Evolutionary conservation across 176 grass and related monocot species (phyloP), one percentile per base, ranked within the genome.

Genomic region (Puya raimondii): DNA sequence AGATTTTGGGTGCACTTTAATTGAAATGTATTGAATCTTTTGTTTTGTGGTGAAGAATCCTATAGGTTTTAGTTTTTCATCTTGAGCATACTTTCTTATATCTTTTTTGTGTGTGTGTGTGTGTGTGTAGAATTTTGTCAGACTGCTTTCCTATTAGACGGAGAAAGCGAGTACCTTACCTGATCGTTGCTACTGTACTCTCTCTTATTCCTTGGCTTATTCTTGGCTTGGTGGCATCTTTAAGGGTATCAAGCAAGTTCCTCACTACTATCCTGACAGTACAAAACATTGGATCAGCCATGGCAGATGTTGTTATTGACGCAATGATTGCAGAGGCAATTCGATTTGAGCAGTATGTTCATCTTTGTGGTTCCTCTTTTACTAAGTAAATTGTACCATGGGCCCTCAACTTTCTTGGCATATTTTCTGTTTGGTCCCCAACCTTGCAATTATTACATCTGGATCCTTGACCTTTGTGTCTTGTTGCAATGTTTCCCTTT

Each of bases 241-340:
- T 81, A 29, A 88, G 89, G 70, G 85, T 47, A 61, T 91, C 85
- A 78, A 27, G 53, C 66, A 85, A 82, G 78, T 69, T 71, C 17
- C 71, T 91, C 72, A 83, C 85, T 54, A 66, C 77, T 64, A 80
- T 82, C 76, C 66, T 91, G 26, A 63, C 79, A 58, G 23, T 85
- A 74, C 89, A 88, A 72, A 91, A 88, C 71, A 72, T 91, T 66
- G 89, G 89, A 77, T 88, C 73, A 83, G 89, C 89, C 22, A 83
- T 88, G 85, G 82, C 89, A 66, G 89, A 91, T 80, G 89, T 91
- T 75, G 82, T 91, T 78, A 66, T 88, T 78, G 89, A 91, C 75
- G 89, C 89, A 61, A 91, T 91, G 89, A 79, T 91, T 75, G 85
- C 89, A 11, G 89, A 91, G 78, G 82, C 89, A 63, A 82, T 91